Evolutionary conservation across 257 asterid genomes (phyloP), one percentile per base, ranked within the genome.

Genomic region (Agastache rugosa): DNA sequence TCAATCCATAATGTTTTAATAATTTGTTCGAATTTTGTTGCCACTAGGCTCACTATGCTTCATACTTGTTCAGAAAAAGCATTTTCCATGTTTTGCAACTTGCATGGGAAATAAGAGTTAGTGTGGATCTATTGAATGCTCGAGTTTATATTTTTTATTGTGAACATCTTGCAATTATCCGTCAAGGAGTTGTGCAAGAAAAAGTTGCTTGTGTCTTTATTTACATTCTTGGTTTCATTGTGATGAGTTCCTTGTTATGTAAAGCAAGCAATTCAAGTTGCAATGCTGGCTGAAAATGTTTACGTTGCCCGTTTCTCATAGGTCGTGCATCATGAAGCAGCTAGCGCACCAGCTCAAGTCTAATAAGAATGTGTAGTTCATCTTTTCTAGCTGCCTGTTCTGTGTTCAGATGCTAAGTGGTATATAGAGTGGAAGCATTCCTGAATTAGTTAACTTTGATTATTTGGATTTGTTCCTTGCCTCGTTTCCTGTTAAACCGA

Each of bases 1-100:
- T 80, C 79, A 15, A 45, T 72, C 76, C 35, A 5, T 31, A 17
- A 54, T 8, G 19, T 5, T 19, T 15, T 31, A 15, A 8, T 4
- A 17, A 12, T 55, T 44, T 58, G 17, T 42, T 17, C 54, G 16
- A 25, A 27, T 50, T 34, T 5, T 11, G 6, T 23, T 14, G 56
- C 71, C 15, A 6, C 56, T 65, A 44, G 7, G 10, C n/a, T 63
- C 15, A 6, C 56, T 65, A 44, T 14, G 10, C n/a, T 63, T 63
- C 11, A 23, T 3, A 5, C 35, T 55, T 19, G 31, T 19, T 54
- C 14, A 19, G 60, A n/a, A 8, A 58, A 27, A 16, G 22, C 12
- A 29, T 1, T 29, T 8, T 35, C 1, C 8, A 11, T 9, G 35
- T 23, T 17, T 39, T 19, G 23, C 11, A 3, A 4, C 16, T 41